Conservation (phyloP, 2,329 filamentous ascomycete species). For the Penicillium griseofulvum region DNA sequence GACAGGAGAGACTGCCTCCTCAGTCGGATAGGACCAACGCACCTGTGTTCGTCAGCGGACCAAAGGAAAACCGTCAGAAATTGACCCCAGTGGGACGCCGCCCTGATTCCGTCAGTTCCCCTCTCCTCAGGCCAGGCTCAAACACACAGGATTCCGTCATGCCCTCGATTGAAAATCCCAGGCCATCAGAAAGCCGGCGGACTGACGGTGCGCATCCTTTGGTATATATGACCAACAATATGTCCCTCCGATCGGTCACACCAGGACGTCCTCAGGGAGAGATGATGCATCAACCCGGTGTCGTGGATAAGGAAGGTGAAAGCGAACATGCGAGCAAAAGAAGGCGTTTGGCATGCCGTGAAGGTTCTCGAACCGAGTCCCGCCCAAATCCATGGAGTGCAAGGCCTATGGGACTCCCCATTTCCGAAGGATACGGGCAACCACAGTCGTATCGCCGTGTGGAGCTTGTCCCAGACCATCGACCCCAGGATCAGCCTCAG, state of each 20-base stretch:
- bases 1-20: constrained; percentile 17
- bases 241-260: constrained; percentile 34
- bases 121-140: constrained; percentile 15
- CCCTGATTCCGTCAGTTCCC: constrained; percentile 13
- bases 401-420: constrained; percentile 14
- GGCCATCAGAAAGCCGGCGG: constrained; percentile 23
- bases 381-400: constrained; percentile 10
- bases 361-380: constrained; percentile 17
- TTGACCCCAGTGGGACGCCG: constrained; percentile 18
- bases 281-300: constrained; percentile 18
- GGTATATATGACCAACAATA: constrained; percentile 30
- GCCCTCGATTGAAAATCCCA: constrained; percentile 37
- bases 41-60: constrained; percentile 35
- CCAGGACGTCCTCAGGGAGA: constrained; percentile 27
- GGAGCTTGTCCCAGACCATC: constrained; percentile 15
- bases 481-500: constrained; percentile 19
- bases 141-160: constrained; percentile 32
- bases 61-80: constrained; percentile 22
- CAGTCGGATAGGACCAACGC: constrained; percentile 22
- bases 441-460: constrained; percentile 18
- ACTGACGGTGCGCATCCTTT: constrained; percentile 22
- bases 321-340: constrained; percentile 33
- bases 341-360: constrained; percentile 30
- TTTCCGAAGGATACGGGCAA: constrained; percentile 12
- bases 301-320: constrained; percentile 20